Evolutionary conservation across 2,329 filamentous ascomycete species (phyloP).

Genomic region (Thelonectria discophora): DNA sequence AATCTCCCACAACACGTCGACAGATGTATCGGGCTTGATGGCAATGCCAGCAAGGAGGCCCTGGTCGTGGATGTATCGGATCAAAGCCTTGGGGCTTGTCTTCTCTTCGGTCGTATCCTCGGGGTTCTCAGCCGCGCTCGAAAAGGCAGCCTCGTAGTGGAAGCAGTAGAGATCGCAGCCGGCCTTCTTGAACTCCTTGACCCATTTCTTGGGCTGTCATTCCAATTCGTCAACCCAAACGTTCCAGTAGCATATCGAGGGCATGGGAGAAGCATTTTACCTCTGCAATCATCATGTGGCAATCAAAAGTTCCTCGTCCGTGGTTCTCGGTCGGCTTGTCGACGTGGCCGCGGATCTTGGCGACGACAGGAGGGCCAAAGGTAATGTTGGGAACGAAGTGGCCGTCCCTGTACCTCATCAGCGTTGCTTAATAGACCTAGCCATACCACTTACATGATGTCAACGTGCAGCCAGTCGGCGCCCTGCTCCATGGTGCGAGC

Average conservation of each 20-base stretch:
- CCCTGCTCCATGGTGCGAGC: constrained; percentile 84
- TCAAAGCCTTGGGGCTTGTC: constrained; percentile 85
- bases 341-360: constrained; percentile 89
- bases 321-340: constrained; percentile 73
- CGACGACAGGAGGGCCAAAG: constrained; percentile 93
- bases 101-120: constrained; percentile 72
- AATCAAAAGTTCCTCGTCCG: constrained; percentile 94
- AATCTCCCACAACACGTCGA: constrained; percentile 92
- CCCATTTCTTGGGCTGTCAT: constrained; percentile 92
- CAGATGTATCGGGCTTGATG: constrained; percentile 90
- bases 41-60: constrained; percentile 93
- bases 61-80: constrained; percentile 87
- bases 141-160: constrained; percentile 97
- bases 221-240: constrained; percentile 26
- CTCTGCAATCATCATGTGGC: constrained; percentile 99
- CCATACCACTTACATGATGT: constrained; percentile 74
- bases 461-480: constrained; percentile 93
- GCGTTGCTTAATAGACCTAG: constrained; percentile 5
- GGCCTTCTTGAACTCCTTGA: constrained; percentile 90
- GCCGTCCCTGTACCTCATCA: constrained; percentile 75
- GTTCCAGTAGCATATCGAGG: background rate
- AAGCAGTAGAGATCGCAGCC: constrained; percentile 99
- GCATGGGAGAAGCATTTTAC: constrained; percentile 56
- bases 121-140: constrained; percentile 83
- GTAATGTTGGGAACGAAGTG: constrained; percentile 99